Evolutionary conservation across 2,329 filamentous ascomycete genomes (phyloP), one percentile per base, ranked within the genome.

Genomic region (Chrysoporthe cubensis): DNA sequence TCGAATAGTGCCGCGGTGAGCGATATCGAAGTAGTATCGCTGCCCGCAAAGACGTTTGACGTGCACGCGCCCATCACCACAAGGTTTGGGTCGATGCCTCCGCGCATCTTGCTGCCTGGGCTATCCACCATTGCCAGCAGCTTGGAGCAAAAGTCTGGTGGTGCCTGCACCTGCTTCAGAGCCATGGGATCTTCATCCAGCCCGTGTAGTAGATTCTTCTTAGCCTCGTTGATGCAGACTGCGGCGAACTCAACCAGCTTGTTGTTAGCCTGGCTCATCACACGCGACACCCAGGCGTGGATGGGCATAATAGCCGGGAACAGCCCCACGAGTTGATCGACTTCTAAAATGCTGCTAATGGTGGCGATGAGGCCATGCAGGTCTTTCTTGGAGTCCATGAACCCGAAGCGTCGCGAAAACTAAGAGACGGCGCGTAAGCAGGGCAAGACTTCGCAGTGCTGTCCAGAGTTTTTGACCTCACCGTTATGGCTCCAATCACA

Each of bases 401-500:
- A 83, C 0, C 82, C 84, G 70, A 80, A 77, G 0, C 73, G 71
- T 2, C 72, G 74, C 14, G 73, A 79, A 44, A 74, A 76, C 84
- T 86, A 79, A 87, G 90, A 0, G 87, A 89, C 67, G 89, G 79
- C 46, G 86, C 82, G 1, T 86, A 85, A 64, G 52, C 60, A 42
- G 11, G 21, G 16, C 4, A 26, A 46, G 1, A 7, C n/a, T 11
- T 9, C 3, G 21, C 18, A 7, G 4, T 50, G n/a, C 46, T 50
- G 1, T 21, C 8, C 18, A 6, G 21, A 42, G 1, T 2, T 5
- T 37, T 62, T 21, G 3, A 46, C 18, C 65, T 46, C 3, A 67
- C 65, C 0, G 82, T 85, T n/a, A 87, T 83, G 44, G 82, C 78
- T 0, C 83, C 83, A 42, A 87, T 85, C 0, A 85, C 82, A 64